Evolutionary conservation across 805 yeast species (phyloP), one percentile per base, ranked within the genome.

Genomic region (Sugiyamaella boreocaroliniensis): DNA sequence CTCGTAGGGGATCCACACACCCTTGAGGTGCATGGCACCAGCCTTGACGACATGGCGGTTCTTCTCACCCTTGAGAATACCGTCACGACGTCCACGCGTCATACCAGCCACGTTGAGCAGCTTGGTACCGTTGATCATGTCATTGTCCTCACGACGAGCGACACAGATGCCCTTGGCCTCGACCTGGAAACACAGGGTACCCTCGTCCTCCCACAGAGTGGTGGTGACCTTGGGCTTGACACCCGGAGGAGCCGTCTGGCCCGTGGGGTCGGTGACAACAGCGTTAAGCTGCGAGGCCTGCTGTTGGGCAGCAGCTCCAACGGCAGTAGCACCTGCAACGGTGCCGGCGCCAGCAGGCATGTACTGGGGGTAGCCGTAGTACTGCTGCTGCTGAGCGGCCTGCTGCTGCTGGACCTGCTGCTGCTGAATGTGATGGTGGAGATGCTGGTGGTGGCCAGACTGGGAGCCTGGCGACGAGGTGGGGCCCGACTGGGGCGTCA

Each of bases 51-150:
- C 93, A 64, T 85, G 88, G 43, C 93, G 74, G 45, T 81, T 77
- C 63, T 84, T 83, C 65, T 86, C 93, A 55, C 84, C 80, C 71
- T 86, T 86, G 58, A 86, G 74, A 56, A 86, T 82, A 19, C 95
- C 93, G 68, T 86, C 95, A 61, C 95, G 76, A 61, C 93, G 79
- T 18, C 95, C 95, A 59, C 95, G 75, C n/a, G 93, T 86, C 87
- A 86, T 85, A 55, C 85, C 88, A 1, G 92, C 88, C 40, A 86
- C 93, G 64, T 86, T 86, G 61, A 86, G 71, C 54, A 86, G 73
- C 68, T 86, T 86, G 37, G 95, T 86, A 49, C 95, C 95, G 65
- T 86, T 86, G 67, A 86, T 83, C 86, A 85, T 83, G 68, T 86
- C 83, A 64, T 84, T 84, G 67, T 86, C 93, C 32, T 88, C 93